Evolutionary conservation across 352 stramenopile genomes (phyloP), one percentile per base, ranked within the genome.

Genomic region (Peronospora farinosa): DNA sequence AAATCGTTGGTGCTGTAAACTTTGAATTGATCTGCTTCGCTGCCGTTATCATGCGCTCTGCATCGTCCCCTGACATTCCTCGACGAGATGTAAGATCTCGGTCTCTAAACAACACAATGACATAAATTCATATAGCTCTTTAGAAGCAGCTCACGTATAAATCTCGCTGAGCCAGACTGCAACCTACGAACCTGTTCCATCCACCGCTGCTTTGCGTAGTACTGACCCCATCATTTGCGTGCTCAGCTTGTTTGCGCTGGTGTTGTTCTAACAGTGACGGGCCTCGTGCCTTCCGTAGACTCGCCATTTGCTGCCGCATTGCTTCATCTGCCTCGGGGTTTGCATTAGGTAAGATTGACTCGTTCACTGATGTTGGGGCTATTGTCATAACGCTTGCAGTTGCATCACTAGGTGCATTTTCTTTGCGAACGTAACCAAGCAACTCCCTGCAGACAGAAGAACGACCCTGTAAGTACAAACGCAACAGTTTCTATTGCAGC

Each of bases 1-100:
- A 78, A 38, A 94, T 79, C 19, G 76, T 91, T 5, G 83, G 83
- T 8, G 78, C 75, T 12, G 83, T 88, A 47, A 94, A 94, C 69
- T 89, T 89, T 48, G 78, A 87, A 53, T 86, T 86, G 44, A 94
- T 88, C 41, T 87, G 61, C 45, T 83, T 80, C 7, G 80, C 85
- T 15, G 78, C 74, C 12, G 70, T 67, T 51, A 94, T 84, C 65
- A 94, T 86, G 25, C 71, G 64, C 7, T 84, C 63, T 8, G 83
- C 83, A 32, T 86, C 73, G 27, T 86, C 74, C 17, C 65, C 58
- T 31, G 75, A 86, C 62, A 94, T 79, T n/a, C 72, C 65, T 32
- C 72, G 60, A 19, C 78, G 67, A 37, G 51, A 60, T 12, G 64
- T 68, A 40, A 94, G 57, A 50, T 94, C 83, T 2, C 83, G 80